Percentiles rank a stretch among this genome's conserved stretches.
These are phyloP conservation scores for Chlorociboria aeruginascens DNA, from an alignment of 495 filamentous ascomycete species.

Conservation along the genomic window DNA sequence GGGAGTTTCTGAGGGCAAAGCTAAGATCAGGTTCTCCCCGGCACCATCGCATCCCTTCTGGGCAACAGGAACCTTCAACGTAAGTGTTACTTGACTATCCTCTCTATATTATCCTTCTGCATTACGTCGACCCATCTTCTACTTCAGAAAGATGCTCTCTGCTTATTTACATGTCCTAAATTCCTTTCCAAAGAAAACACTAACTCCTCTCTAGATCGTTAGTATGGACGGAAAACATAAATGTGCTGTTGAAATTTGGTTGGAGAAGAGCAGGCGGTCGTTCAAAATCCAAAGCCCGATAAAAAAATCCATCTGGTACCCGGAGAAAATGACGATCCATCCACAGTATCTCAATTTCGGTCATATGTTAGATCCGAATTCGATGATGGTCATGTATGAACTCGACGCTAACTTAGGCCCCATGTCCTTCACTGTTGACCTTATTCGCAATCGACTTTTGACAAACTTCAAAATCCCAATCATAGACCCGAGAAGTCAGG, in stretches of 20 bases:
- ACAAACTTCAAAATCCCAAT: slow-evolving; percentile 32
- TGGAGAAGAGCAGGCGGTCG: not conserved
- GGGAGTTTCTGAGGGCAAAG: slow-evolving; percentile 17
- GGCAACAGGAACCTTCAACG: not conserved
- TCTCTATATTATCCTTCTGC: not conserved
- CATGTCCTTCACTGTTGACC: slow-evolving; percentile 28
- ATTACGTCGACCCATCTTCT: not conserved
- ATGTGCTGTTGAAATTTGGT: not conserved
- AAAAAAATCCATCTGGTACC: not conserved
- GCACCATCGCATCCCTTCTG: slow-evolving; percentile 19
- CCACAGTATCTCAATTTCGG: slow-evolving; percentile 38
- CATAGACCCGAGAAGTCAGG: slow-evolving; percentile 23
- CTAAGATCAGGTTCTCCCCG: slow-evolving; percentile 23
- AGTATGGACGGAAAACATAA: not conserved
- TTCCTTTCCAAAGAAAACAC: not conserved
- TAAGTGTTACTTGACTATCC: too few species aligned
- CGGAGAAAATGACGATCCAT: slow-evolving; percentile 15
- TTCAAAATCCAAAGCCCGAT: slow-evolving; percentile 3
- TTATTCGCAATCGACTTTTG: slow-evolving; percentile 28
- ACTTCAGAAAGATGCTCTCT: not conserved
- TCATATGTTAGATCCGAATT: slow-evolving; percentile 29
- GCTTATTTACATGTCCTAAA: not conserved
- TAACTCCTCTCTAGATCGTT: not conserved
- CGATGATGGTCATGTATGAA: slow-evolving; percentile 37
- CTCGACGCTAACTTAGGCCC: not conserved